Evolutionary conservation across 768 basidiomycete genomes (phyloP).

Genomic region (Clitopilus hobsonii): DNA sequence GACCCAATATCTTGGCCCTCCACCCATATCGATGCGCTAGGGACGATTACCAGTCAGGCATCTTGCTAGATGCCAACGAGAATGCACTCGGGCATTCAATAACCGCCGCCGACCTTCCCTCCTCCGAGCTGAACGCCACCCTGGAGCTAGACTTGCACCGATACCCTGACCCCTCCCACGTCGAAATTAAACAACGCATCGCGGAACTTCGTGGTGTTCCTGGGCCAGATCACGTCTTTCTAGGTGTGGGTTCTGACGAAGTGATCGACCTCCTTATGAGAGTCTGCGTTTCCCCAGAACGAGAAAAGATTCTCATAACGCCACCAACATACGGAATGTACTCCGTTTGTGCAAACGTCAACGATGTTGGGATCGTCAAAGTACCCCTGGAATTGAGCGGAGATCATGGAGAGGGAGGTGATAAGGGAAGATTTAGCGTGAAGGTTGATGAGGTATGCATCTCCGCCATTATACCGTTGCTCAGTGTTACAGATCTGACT

Average conservation of each 20-base stretch:
- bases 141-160: constrained; percentile 66
- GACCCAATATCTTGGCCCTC: constrained; percentile 91
- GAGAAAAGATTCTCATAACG: constrained; percentile 81
- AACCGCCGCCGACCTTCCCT: constrained; percentile 21
- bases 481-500: not conserved
- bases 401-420: constrained; percentile 67
- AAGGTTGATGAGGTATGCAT: constrained; percentile 64
- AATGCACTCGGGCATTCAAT: constrained; percentile 91
- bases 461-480: not conserved
- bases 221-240: constrained; percentile 66
- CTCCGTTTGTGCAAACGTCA: constrained; percentile 88
- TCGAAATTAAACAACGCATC: constrained; percentile 70
- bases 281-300: constrained; percentile 74
- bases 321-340: constrained; percentile 99
- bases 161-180: constrained; percentile 91
- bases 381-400: constrained; percentile 63
- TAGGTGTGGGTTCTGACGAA: constrained; percentile 97
- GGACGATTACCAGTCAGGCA: constrained; percentile 89
- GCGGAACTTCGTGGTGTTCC: constrained; percentile 70
- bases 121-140: constrained; percentile 29
- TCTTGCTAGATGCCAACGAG: constrained; percentile 97
- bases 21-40: constrained; percentile 94
- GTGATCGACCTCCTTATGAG: constrained; percentile 93
- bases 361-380: constrained; percentile 82
- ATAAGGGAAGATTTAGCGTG: constrained; percentile 67